Percentiles rank a stretch among this genome's conserved stretches.
These are phyloP conservation scores for Hypoxylon sp. DNA, from an alignment of 2,329 filamentous ascomycete species.

Conservation along the genomic window DNA sequence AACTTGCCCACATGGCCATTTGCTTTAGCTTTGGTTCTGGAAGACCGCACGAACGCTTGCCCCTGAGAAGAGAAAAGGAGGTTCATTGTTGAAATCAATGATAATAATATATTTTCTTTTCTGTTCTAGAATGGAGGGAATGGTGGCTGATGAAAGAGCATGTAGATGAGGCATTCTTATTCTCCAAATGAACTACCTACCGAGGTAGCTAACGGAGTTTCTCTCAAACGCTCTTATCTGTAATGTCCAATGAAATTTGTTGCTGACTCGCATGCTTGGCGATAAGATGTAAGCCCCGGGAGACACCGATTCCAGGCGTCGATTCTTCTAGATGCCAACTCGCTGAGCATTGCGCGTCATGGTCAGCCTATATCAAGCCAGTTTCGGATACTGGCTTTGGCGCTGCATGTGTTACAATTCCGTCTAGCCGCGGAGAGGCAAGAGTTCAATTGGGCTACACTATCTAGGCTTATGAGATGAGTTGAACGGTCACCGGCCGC, in stretches of 20 bases:
- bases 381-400: neutral
- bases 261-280: neutral
- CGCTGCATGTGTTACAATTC: neutral
- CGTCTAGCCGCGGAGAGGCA: neutral
- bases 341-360: conserved; percentile 2
- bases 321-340: conserved; percentile 9
- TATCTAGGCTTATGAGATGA: neutral
- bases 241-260: conserved; percentile 10
- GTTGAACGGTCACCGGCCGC: neutral
- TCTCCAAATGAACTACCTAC: neutral
- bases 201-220: conserved; percentile 32
- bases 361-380: conserved; percentile 11
- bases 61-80: conserved; percentile 15
- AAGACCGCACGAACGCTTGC: conserved; percentile 5
- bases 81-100: conserved; percentile 1
- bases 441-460: neutral
- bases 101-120: neutral
- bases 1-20: conserved; percentile 25
- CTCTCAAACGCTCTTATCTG: neutral
- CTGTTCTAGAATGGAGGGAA: conserved; percentile 1
- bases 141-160: neutral
- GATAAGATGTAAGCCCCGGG: conserved; percentile 3
- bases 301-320: conserved; percentile 3
- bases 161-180: conserved; percentile 1
- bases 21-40: conserved; percentile 26